These are phyloP conservation scores for Cudoniella acicularis DNA, from an alignment of 495 filamentous ascomycete species.

Conservation along the genomic window DNA sequence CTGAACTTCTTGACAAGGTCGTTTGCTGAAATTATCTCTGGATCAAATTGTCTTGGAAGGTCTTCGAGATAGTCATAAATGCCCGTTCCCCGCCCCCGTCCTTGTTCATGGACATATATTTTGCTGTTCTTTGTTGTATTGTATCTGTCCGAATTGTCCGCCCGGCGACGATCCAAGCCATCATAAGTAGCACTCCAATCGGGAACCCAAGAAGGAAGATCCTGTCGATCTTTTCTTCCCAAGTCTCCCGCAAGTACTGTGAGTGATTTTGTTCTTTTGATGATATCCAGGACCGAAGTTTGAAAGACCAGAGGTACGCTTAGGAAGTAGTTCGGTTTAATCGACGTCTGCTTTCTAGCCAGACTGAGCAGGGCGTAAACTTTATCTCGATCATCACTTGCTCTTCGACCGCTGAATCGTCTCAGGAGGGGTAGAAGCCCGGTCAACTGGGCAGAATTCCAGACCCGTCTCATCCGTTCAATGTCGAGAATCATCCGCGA, in stretches of 20 bases:
- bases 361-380: not conserved
- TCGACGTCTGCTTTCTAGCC: not conserved
- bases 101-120: not conserved
- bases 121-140: not conserved
- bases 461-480: not conserved
- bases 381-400: conserved; percentile 1
- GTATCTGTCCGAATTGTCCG: not conserved
- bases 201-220: conserved; percentile 23
- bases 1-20: too few species aligned
- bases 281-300: not conserved
- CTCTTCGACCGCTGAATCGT: not conserved
- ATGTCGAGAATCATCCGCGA: not conserved
- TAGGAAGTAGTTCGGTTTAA: not conserved
- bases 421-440: not conserved
- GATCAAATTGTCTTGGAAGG: too few species aligned
- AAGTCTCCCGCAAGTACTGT: conserved; percentile 6
- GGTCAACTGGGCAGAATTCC: not conserved
- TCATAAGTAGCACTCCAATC: conserved; percentile 17
- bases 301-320: not conserved
- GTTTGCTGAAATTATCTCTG: too few species aligned
- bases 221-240: conserved; percentile 5
- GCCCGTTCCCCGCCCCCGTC: too few species aligned
- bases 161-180: not conserved
- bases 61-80: too few species aligned
- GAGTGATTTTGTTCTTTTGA: not conserved